phyloP scores from a whole-genome alignment of 1,139 yeast genomes.

The Petasospora rhodanensis region DNA sequence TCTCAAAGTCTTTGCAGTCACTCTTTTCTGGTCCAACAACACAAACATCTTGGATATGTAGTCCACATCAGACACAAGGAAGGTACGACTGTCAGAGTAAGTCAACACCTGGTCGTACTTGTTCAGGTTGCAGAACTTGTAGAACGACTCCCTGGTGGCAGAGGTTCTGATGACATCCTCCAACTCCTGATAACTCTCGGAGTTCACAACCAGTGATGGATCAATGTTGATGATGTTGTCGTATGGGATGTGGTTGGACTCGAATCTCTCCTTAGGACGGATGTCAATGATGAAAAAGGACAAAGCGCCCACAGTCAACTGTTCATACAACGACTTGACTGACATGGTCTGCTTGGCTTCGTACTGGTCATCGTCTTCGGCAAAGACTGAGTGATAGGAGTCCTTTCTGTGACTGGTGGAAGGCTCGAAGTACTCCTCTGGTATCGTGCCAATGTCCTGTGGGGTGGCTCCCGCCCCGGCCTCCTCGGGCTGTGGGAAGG shows the following conservation, averaged over 20 bases:
- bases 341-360: constrained; percentile 27
- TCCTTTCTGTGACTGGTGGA: constrained; percentile 28
- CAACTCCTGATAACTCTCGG: constrained; percentile 30
- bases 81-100: constrained; percentile 40
- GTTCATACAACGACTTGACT: constrained; percentile 27
- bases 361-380: constrained; percentile 23
- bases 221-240: constrained; percentile 53
- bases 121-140: constrained; percentile 40
- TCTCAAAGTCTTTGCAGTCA: constrained; percentile 16
- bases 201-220: constrained; percentile 40
- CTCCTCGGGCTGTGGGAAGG: constrained; percentile 13
- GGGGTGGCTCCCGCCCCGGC: not conserved
- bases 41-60: constrained; percentile 20
- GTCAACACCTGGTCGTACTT: constrained; percentile 50
- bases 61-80: constrained; percentile 30
- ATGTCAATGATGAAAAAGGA: constrained; percentile 47
- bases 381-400: constrained; percentile 35
- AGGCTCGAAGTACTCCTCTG: constrained; percentile 9
- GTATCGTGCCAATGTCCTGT: constrained; percentile 4
- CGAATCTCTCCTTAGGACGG: constrained; percentile 45
- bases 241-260: constrained; percentile 48
- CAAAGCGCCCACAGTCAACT: constrained; percentile 20
- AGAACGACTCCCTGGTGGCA: constrained; percentile 33
- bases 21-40: constrained; percentile 10
- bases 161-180: constrained; percentile 29